Conservation (phyloP, 495 filamentous ascomycete species). For the Hyaloscypha bicolor region DNA sequence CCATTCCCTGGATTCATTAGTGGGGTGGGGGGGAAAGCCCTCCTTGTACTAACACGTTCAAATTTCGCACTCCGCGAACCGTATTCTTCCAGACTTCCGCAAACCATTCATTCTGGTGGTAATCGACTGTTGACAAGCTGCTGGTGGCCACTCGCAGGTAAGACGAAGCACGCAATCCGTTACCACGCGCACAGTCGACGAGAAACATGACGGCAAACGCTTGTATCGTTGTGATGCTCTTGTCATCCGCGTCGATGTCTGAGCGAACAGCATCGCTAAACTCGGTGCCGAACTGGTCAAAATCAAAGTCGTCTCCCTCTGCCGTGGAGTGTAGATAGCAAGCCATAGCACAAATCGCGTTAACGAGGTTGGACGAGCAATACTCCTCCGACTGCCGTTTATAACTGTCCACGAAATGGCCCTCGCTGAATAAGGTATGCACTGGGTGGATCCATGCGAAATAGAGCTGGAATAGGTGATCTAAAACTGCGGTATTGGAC, state of each 20-base stretch:
- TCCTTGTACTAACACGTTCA: conserved; percentile 32
- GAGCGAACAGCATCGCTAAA: conserved; percentile 39
- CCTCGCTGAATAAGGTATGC: conserved; percentile 44
- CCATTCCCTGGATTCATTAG: conserved; percentile 33
- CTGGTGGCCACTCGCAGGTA: conserved; percentile 37
- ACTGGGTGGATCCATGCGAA: conserved; percentile 49
- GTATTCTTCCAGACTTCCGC: conserved; percentile 29
- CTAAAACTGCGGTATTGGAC: conserved; percentile 32
- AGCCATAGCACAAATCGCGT: conserved; percentile 46
- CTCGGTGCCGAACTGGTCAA: conserved; percentile 33
- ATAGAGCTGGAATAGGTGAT: conserved; percentile 46
- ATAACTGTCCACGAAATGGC: conserved; percentile 39
- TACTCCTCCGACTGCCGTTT: conserved; percentile 30
- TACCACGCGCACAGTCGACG: conserved; percentile 35
- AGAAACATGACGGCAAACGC: conserved; percentile 41
- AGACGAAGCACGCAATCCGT: conserved; percentile 36
- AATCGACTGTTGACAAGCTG: conserved; percentile 10
- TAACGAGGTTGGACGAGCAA: conserved; percentile 41
- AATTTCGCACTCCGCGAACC: conserved; percentile 26
- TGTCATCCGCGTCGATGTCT: conserved; percentile 29
- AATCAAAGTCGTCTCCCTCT: conserved; percentile 31
- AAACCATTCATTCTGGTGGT: conserved; percentile 19
- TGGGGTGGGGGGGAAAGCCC: background rate
- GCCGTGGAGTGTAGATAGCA: conserved; percentile 37
- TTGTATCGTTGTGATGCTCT: conserved; percentile 36